phyloP scores from a whole-genome alignment of 495 filamentous ascomycete genomes.

The Podospora sp. region DNA sequence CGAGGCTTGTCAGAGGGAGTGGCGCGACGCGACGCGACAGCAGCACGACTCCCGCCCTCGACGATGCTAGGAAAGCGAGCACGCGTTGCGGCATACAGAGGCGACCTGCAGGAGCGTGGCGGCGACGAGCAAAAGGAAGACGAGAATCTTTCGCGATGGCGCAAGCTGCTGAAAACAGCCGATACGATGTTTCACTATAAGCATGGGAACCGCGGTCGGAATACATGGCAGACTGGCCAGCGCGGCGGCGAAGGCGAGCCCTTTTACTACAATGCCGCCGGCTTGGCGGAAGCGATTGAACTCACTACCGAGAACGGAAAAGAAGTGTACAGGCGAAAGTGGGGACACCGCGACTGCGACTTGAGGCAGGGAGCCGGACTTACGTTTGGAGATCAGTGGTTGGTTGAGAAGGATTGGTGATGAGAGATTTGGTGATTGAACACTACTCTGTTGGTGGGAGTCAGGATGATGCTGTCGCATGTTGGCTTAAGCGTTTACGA shows the following conservation, averaged over 20 bases:
- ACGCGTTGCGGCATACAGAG: not conserved
- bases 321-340: conserved; percentile 55
- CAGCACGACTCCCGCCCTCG: not conserved
- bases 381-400: conserved; percentile 54
- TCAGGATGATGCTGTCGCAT: not conserved
- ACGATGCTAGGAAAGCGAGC: not conserved
- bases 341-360: conserved; percentile 58
- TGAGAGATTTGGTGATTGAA: not conserved
- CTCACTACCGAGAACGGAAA: conserved; percentile 57
- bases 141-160: conserved; percentile 15
- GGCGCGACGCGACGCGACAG: not conserved
- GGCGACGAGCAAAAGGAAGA: conserved; percentile 2
- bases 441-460: not conserved
- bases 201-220: conserved; percentile 41
- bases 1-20: not conserved
- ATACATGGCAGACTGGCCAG: conserved; percentile 63
- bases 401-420: conserved; percentile 47
- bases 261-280: conserved; percentile 57
- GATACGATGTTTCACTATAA: conserved; percentile 46
- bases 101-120: not conserved
- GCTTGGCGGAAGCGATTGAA: conserved; percentile 53
- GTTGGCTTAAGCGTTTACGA: not conserved
- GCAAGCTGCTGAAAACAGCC: conserved; percentile 12
- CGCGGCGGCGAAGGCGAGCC: conserved; percentile 61
- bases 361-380: conserved; percentile 43